Conservation (phyloP, 2,329 filamentous ascomycete species). For the Cadophora sp. region DNA sequence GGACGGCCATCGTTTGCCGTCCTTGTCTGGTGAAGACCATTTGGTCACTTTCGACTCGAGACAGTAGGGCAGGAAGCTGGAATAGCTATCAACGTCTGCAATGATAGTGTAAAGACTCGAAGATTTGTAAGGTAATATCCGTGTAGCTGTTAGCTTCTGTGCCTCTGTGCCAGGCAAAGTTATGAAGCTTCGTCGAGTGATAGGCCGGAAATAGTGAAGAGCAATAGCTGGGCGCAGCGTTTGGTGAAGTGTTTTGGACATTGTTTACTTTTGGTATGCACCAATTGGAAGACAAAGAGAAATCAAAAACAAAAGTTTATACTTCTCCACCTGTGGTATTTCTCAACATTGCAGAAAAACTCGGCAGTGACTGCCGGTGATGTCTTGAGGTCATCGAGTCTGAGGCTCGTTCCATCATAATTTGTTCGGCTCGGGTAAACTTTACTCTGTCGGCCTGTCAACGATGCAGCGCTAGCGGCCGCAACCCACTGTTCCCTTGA, state of each 20-base stretch:
- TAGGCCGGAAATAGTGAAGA: conserved; percentile 28
- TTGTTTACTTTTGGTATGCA: conserved; percentile 20
- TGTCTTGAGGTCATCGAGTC: conserved; percentile 9
- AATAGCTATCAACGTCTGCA: conserved; percentile 86
- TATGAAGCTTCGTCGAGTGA: conserved; percentile 47
- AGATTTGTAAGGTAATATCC: conserved; percentile 78
- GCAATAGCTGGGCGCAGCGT: conserved; percentile 31
- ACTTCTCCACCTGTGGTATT: neutral
- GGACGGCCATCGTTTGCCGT: conserved; percentile 65
- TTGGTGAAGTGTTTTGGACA: conserved; percentile 38
- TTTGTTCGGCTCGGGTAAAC: neutral
- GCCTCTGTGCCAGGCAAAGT: conserved; percentile 46
- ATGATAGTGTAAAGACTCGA: conserved; percentile 81
- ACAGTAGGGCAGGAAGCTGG: conserved; percentile 91
- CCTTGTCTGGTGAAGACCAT: conserved; percentile 64
- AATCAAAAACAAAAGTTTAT: neutral
- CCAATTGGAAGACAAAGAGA: neutral
- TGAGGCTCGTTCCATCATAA: neutral
- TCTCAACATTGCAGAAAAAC: neutral
- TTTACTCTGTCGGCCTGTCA: neutral
- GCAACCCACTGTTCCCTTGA: neutral
- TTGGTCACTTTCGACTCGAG: conserved; percentile 76
- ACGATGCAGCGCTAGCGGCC: neutral
- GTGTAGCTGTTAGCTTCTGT: conserved; percentile 75
- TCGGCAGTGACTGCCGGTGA: no score